A percentile compares a stretch with the other conserved stretches of the same genome.
These are phyloP conservation scores for Starmerella riodocensis DNA, from an alignment of 805 yeast genomes.

Conservation along the genomic window DNA sequence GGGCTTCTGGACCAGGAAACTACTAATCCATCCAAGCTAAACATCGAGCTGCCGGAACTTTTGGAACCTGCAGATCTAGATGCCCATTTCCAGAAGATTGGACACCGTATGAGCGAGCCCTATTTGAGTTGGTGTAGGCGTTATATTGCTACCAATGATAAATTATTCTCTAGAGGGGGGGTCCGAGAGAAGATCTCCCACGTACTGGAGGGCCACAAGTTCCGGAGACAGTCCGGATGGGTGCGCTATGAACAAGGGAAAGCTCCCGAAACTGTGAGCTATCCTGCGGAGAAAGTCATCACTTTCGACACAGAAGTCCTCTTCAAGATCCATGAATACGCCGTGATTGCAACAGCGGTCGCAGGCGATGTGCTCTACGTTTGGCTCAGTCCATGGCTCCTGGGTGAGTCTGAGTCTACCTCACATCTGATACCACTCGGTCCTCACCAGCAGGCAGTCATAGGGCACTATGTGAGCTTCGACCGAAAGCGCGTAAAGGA, in stretches of 20 bases:
- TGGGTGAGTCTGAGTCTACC: conserved; percentile 36
- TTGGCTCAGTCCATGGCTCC: conserved; percentile 83
- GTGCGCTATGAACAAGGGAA: conserved; percentile 39
- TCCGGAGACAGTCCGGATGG: conserved; percentile 57
- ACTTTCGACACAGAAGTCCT: conserved; percentile 85
- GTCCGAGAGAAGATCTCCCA: not conserved
- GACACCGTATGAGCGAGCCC: conserved; percentile 44
- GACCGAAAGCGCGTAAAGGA: conserved; percentile 80
- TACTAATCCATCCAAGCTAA: conserved; percentile 7
- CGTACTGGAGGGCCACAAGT: not conserved
- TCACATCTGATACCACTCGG: conserved; percentile 67
- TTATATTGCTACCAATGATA: conserved; percentile 28
- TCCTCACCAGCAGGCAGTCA: conserved; percentile 44
- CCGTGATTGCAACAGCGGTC: conserved; percentile 70
- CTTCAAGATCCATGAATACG: conserved; percentile 58
- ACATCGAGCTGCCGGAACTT: conserved; percentile 45
- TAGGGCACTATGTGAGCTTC: conserved; percentile 85
- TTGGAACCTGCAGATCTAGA: conserved; percentile 54
- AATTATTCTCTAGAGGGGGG: not conserved
- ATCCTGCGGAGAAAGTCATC: conserved; percentile 57
- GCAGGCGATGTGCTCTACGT: conserved; percentile 76
- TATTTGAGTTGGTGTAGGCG: conserved; percentile 41
- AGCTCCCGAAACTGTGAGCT: conserved; percentile 45
- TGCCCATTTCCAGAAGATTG: conserved; percentile 69
- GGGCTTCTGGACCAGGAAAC: conserved; percentile 18